Percentiles rank a stretch among this genome's conserved stretches.
phyloP scores from a whole-genome alignment of 1,284 basidiomycete genomes.

The Leccinum angustisporum region DNA sequence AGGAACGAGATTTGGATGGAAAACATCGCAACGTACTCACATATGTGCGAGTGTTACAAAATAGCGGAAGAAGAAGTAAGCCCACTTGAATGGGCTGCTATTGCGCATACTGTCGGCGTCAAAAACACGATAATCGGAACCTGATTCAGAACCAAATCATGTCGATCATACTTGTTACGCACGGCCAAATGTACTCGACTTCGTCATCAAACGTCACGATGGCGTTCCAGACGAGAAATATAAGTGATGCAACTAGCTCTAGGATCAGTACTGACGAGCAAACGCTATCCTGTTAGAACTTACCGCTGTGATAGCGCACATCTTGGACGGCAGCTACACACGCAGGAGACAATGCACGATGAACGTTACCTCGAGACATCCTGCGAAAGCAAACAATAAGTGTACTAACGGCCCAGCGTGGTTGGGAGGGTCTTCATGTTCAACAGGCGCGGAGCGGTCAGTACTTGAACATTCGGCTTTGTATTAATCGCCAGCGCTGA shows the following conservation, averaged over 20 bases:
- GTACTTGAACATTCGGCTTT: not conserved
- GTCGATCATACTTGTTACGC: not conserved
- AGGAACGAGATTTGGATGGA: not conserved
- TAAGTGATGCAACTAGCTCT: not conserved
- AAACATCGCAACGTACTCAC: conserved; percentile 10
- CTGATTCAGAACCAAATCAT: not conserved
- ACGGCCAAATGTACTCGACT: conserved; percentile 24
- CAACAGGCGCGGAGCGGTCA: not conserved
- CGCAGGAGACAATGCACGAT: not conserved
- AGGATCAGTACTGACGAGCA: not conserved
- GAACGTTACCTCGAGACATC: not conserved
- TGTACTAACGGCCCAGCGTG: not conserved
- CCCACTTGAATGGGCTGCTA: conserved; percentile 22
- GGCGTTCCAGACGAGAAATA: not conserved
- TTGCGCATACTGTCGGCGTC: conserved; percentile 18
- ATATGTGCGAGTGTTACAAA: conserved; percentile 12
- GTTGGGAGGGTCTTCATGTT: not conserved
- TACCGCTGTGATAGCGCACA: not conserved
- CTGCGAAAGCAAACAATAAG: not conserved
- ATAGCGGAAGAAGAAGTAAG: conserved; percentile 25
- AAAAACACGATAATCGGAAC: not conserved
- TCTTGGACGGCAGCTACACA: not conserved
- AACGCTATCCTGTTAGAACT: not conserved
- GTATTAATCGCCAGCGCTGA: not conserved
- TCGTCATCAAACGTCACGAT: not conserved